Evolutionary conservation across 1,284 basidiomycete species (phyloP).

Genomic region (Naganishia sp.): DNA sequence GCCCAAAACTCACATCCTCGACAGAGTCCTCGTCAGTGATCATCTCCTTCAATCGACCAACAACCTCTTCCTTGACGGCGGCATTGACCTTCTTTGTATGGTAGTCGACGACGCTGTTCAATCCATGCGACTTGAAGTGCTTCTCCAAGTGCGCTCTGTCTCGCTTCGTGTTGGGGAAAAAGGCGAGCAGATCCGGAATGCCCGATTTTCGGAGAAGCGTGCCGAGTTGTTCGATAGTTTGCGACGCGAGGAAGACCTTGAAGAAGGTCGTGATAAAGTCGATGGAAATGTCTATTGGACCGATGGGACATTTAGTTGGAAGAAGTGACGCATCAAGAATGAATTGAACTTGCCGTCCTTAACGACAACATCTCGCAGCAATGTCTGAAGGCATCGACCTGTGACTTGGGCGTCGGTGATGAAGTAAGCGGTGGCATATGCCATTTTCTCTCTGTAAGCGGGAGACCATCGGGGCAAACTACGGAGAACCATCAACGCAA

Average conservation of each 20-base stretch:
- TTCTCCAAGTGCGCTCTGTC: constrained; percentile 72
- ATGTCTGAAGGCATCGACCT: constrained; percentile 71
- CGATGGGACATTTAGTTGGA: not conserved
- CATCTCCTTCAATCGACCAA: constrained; percentile 64
- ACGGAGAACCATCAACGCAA: not conserved
- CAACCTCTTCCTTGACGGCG: constrained; percentile 68
- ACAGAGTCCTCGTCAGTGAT: constrained; percentile 61
- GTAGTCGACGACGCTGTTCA: constrained; percentile 82
- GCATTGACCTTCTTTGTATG: constrained; percentile 83
- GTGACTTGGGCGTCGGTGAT: constrained; percentile 77
- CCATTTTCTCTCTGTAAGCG: constrained; percentile 76
- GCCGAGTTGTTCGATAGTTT: constrained; percentile 83
- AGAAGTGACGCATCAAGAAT: constrained; percentile 8
- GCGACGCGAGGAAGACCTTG: constrained; percentile 73
- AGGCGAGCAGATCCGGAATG: constrained; percentile 67
- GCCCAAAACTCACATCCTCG: constrained; percentile 60
- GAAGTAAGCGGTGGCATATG: constrained; percentile 75
- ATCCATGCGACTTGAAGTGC: constrained; percentile 77
- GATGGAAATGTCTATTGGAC: constrained; percentile 67
- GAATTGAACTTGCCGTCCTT: constrained; percentile 71
- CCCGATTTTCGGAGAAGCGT: constrained; percentile 74
- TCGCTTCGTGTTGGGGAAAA: constrained; percentile 83
- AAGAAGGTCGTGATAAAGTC: constrained; percentile 76
- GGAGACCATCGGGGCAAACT: constrained; percentile 74
- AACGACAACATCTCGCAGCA: constrained; percentile 90